A percentile compares a stretch with the other conserved stretches of the same genome.
Conservation (phyloP, 176 grass and related monocot species). For the Leersia perrieri region DNA sequence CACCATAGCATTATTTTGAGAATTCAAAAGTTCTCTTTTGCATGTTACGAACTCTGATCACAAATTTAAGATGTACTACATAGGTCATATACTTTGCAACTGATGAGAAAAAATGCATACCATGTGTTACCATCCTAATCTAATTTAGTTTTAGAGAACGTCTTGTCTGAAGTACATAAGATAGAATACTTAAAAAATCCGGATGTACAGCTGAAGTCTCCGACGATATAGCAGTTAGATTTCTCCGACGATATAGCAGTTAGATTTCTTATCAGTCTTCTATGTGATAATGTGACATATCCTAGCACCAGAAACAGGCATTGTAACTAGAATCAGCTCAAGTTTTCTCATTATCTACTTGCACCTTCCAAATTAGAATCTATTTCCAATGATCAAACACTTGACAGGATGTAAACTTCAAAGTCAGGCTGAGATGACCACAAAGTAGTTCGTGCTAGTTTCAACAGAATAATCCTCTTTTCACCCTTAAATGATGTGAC, state of each 20-base stretch:
- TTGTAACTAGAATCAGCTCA: background rate
- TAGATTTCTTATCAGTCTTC: background rate
- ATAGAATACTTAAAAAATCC: too few relatives aligned
- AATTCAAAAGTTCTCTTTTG: background rate
- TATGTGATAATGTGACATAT: background rate
- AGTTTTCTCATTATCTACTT: background rate
- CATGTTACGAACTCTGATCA: background rate
- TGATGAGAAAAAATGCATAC: background rate
- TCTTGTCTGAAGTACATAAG: background rate
- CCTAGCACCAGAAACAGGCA: background rate
- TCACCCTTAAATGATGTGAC: background rate
- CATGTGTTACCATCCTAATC: background rate
- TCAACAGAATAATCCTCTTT: background rate
- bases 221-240: background rate
- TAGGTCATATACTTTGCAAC: background rate
- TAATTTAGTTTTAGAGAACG: background rate
- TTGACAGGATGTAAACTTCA: background rate
- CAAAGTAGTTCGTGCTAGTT: background rate
- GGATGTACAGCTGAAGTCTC: background rate
- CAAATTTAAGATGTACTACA: background rate
- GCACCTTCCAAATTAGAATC: background rate
- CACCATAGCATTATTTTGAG: background rate
- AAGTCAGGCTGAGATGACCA: background rate
- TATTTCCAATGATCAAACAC: background rate
- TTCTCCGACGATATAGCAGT: background rate